Evolutionary conservation across 225 moss, liverwort and hornwort genomes (phyloP).

Genomic region (Asterella californica): DNA sequence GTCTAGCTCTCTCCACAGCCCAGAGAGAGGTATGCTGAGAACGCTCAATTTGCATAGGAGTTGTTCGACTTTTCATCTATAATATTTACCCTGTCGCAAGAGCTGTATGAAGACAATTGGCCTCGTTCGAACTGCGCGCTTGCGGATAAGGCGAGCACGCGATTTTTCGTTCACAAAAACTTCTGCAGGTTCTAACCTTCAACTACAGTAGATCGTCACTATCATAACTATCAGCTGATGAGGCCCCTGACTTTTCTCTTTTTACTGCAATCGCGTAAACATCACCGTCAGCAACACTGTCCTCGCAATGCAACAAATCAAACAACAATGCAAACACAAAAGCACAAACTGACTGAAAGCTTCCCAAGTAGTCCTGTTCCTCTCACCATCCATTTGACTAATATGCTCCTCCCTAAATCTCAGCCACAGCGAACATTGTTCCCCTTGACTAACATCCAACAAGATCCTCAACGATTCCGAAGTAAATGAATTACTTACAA

Average conservation of each 20-base stretch:
- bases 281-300: background rate
- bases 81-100: no score
- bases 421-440: no score
- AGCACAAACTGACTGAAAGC: no score
- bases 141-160: background rate
- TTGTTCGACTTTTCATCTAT: no score
- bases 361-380: background rate
- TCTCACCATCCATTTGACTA: background rate
- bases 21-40: no score
- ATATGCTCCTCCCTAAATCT: background rate
- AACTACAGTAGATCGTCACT: background rate
- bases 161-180: background rate
- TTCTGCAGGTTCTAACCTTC: background rate
- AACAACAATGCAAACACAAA: background rate
- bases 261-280: background rate
- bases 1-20: no score
- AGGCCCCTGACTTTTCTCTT: background rate
- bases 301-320: background rate
- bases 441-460: background rate
- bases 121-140: background rate
- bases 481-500: slow-evolving; percentile 23
- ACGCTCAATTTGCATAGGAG: no score
- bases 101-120: background rate
- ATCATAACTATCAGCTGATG: background rate
- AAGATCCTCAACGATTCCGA: background rate